Evolutionary conservation across 192 early-diverging fungal genomes (phyloP).

Genomic region (Kappamyces sp.): DNA sequence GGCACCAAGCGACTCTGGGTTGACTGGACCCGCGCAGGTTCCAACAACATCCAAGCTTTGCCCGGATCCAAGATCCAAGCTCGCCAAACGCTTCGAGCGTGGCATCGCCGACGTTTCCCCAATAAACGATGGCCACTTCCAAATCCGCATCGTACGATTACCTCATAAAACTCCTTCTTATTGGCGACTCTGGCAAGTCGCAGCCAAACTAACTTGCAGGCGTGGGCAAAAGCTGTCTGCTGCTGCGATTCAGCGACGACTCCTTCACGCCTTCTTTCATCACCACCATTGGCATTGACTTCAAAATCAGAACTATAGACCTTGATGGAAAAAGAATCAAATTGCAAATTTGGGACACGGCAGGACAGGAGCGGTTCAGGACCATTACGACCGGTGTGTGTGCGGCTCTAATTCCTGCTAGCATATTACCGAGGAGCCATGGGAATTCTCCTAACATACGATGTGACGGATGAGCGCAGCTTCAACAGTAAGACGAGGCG

Average conservation of each 20-base stretch:
- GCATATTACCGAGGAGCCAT: slow-evolving; percentile 99
- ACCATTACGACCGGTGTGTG: slow-evolving; percentile 90
- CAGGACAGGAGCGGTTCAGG: slow-evolving; percentile 97
- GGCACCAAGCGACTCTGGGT: too few relatives aligned
- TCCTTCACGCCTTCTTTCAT: slow-evolving; percentile 99
- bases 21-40: too few relatives aligned
- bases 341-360: slow-evolving; percentile 99
- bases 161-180: slow-evolving; percentile 96
- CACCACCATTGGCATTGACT: slow-evolving; percentile 99
- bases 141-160: slow-evolving; percentile 98
- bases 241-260: slow-evolving; percentile 97
- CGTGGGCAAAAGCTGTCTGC: slow-evolving; percentile 93
- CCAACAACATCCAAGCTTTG: too few relatives aligned
- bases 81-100: too few relatives aligned
- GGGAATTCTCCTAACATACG: slow-evolving; percentile 97
- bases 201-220: slow-evolving; percentile 41
- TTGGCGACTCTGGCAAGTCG: slow-evolving; percentile 91
- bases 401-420: slow-evolving; percentile 15
- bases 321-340: slow-evolving; percentile 98
- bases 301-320: slow-evolving; percentile 98
- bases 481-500: slow-evolving; percentile 73
- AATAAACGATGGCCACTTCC: slow-evolving; percentile 52
- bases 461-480: slow-evolving; percentile 96
- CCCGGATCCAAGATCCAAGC: too few relatives aligned
- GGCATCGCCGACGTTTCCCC: too few relatives aligned